Percentiles rank a stretch among this genome's conserved stretches.
phyloP scores from a whole-genome alignment of 768 basidiomycete species.

The Amylocystis lapponica region DNA sequence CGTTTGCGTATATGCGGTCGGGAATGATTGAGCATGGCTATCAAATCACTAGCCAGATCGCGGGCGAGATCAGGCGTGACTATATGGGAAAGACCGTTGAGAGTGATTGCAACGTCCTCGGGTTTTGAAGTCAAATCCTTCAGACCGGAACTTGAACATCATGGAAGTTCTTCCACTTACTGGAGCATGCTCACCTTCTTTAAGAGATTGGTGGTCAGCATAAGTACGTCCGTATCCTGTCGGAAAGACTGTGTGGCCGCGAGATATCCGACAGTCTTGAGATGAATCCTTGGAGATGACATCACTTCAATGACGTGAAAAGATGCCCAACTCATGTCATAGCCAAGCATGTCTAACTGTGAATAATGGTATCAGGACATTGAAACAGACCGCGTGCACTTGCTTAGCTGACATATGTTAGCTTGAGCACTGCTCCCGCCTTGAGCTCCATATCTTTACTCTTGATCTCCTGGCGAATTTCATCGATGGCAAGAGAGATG shows the following conservation, averaged over 20 bases:
- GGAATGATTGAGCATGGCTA: conserved; percentile 86
- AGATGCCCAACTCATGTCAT: conserved; percentile 92
- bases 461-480: conserved; percentile 88
- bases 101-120: conserved; percentile 65
- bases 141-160: conserved; percentile 12
- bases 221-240: conserved; percentile 93
- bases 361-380: conserved; percentile 10
- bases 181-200: conserved; percentile 65
- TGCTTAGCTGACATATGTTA: conserved; percentile 78
- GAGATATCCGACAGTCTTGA: conserved; percentile 95
- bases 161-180: not conserved
- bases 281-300: conserved; percentile 86
- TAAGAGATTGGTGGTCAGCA: conserved; percentile 91
- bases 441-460: conserved; percentile 96
- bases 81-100: conserved; percentile 81
- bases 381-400: conserved; percentile 28
- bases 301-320: conserved; percentile 98
- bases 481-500: conserved; percentile 88
- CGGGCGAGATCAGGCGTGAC: conserved; percentile 86
- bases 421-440: conserved; percentile 90
- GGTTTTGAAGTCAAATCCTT: conserved; percentile 81
- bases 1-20: conserved; percentile 85
- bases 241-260: conserved; percentile 89
- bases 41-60: conserved; percentile 81
- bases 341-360: conserved; percentile 97